A percentile compares a stretch with the other conserved stretches of the same genome.
Evolutionary conservation across 441 rosid genomes (phyloP).

Genomic region (Lepidium campestre): DNA sequence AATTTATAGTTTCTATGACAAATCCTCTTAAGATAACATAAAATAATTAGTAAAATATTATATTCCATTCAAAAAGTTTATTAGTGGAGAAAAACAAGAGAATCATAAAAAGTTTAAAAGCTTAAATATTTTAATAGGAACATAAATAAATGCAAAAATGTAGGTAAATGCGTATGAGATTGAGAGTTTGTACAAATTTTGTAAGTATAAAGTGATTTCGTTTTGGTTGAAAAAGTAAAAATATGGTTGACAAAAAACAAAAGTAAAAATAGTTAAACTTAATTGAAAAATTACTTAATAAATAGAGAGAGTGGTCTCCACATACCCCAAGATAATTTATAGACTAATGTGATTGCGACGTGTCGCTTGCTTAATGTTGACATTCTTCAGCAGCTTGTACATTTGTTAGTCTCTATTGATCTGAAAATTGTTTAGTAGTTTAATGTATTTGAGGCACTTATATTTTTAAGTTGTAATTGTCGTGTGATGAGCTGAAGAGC

Average conservation of each 20-base stretch:
- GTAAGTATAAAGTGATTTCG: conserved; percentile 18
- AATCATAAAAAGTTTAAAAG: not conserved
- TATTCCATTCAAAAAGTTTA: not conserved
- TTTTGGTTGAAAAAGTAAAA: not conserved
- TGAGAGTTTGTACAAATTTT: conserved; percentile 3
- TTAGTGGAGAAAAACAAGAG: not conserved
- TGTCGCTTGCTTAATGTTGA: conserved; percentile 28
- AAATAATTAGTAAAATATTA: not conserved
- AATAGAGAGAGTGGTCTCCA: conserved; percentile 13
- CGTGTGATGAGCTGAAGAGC: not conserved
- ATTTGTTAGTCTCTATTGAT: not conserved
- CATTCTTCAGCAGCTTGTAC: no score
- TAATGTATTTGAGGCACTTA: not conserved
- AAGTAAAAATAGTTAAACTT: conserved; percentile 8
- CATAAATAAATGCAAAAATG: not conserved
- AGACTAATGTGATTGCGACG: conserved; percentile 27
- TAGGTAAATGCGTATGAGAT: not conserved
- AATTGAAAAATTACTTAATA: not conserved
- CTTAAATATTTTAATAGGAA: not conserved
- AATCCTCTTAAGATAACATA: not conserved
- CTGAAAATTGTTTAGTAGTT: not conserved
- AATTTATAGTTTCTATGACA: not conserved
- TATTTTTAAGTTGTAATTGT: not conserved
- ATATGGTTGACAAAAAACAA: no score
- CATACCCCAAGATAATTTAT: not conserved